phyloP scores from a whole-genome alignment of 331 rosid genomes.

The Pyrus hybrid region DNA sequence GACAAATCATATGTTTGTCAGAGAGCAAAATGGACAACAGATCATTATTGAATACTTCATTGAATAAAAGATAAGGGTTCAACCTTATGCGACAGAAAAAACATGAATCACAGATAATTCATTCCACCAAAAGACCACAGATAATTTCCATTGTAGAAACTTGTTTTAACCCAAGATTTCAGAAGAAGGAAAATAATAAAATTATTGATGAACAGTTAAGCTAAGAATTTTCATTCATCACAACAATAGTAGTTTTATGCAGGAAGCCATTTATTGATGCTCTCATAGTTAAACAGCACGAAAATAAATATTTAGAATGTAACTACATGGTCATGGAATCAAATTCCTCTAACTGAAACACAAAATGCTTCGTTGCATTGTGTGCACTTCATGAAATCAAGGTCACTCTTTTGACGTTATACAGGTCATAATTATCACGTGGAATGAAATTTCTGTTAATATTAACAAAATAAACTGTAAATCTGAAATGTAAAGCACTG shows the following conservation, averaged over 20 bases:
- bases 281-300: neutral
- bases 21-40: constrained; percentile 4
- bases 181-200: neutral
- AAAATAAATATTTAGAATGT: too few relatives aligned
- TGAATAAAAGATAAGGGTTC: neutral
- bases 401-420: neutral
- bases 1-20: constrained; percentile 16
- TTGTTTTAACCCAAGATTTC: neutral
- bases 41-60: neutral
- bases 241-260: neutral
- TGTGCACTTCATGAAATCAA: neutral
- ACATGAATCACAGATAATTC: neutral
- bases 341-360: neutral
- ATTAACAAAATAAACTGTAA: neutral
- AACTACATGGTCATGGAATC: neutral
- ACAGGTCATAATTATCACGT: neutral
- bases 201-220: neutral
- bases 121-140: too few relatives aligned
- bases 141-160: neutral
- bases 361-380: neutral
- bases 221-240: neutral
- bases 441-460: neutral
- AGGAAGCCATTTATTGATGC: neutral
- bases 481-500: neutral
- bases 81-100: neutral